Evolutionary conservation across 2,329 filamentous ascomycete species (phyloP), one percentile per base, ranked within the genome.

Genomic region (Alternaria novae-zelandiae): DNA sequence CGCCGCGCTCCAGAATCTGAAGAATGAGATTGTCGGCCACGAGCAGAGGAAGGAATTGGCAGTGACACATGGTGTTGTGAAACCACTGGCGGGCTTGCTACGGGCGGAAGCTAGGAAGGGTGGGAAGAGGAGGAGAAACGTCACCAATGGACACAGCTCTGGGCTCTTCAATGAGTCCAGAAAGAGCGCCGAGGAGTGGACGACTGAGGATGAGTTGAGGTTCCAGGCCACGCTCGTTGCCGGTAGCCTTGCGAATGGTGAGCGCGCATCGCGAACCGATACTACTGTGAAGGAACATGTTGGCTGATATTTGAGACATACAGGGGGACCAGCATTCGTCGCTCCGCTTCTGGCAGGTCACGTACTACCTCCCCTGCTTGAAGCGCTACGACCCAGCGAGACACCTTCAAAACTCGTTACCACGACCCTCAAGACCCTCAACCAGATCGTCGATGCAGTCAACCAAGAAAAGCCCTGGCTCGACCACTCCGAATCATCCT

Each of bases 11-110:
- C 88, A 90, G 68, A 84, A 85, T 45, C 83, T 99, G 28, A 98
- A 97, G 83, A 96, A 97, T 79, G 91, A 96, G 67, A 87, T 97
- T 51, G 89, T 97, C 64, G 96, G 96, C 23, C 93, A 98, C 79
- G 86, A 91, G 32, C 90, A 95, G 79, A 90, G 90, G 78, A 99
- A 99, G 81, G 91, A 95, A 80, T 81, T 88, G 60, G 94, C 90
- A 84, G 86, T 97, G 44, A 84, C 84, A 61, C 82, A 88, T 58
- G 94, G 94, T 17, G 84, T 92, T 26, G 80, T 96, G 50, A 86
- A 88, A 57, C 86, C 87, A 32, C 82, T 92, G 53, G 83, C 88
- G 26, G 82, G 84, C 36, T 79, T 88, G 55, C 79, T 91, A 43
- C 79, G 80, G 59, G 76, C 75, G 15, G 75, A 77, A 47, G 74